Conservation (phyloP, 306 rosid genomes). For the Castanea mollissima region DNA sequence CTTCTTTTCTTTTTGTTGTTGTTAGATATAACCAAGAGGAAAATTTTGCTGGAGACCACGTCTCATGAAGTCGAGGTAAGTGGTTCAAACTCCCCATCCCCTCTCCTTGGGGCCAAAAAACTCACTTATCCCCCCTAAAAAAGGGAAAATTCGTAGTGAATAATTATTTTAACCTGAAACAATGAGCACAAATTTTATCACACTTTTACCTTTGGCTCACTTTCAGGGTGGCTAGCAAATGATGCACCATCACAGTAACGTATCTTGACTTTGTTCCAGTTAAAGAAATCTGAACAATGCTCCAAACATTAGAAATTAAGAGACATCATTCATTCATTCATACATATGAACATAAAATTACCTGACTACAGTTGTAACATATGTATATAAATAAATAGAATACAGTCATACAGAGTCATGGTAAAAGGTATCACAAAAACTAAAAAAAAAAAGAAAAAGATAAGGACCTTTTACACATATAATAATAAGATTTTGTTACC, state of each 20-base stretch:
- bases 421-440: no score
- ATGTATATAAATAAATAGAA: no score
- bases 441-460: no score
- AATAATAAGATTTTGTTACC: no score
- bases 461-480: no score
- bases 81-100: no score
- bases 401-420: no score
- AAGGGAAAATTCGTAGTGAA: not conserved
- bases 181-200: slow-evolving; percentile 3
- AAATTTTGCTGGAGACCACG: not conserved
- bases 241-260: slow-evolving; percentile 98
- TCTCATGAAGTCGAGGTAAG: no score
- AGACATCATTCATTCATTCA: slow-evolving; percentile 9
- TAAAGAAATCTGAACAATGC: slow-evolving; percentile 74
- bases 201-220: slow-evolving; percentile 50
- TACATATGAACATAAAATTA: not conserved
- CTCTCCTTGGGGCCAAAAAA: no score
- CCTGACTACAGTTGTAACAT: not conserved
- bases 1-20: not conserved
- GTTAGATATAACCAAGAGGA: not conserved
- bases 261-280: slow-evolving; percentile 94
- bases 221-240: slow-evolving; percentile 76
- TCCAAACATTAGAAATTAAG: slow-evolving; percentile 31
- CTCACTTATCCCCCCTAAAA: no score
- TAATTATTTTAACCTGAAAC: not conserved